Conservation (phyloP, 2,329 filamentous ascomycete genomes). For the Cladosporium sp. region DNA sequence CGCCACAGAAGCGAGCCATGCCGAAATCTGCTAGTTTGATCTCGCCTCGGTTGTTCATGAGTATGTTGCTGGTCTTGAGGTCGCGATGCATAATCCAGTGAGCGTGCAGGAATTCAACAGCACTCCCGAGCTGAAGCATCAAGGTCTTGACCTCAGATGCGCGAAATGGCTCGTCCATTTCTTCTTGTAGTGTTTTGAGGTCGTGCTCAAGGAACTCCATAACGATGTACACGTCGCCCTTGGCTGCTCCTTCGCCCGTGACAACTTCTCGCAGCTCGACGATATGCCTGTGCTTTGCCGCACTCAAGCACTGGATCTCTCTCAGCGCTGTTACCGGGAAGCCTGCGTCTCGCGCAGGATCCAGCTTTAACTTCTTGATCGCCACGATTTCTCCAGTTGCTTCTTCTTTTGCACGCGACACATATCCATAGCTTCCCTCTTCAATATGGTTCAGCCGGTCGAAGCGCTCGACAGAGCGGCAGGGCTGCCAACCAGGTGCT, state of each 20-base stretch:
- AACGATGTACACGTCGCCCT: constrained; percentile 75
- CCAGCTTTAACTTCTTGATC: constrained; percentile 89
- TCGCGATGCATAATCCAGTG: constrained; percentile 88
- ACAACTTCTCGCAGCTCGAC: constrained; percentile 81
- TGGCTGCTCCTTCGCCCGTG: constrained; percentile 21
- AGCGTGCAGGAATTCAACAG: constrained; percentile 78
- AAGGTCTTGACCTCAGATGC: constrained; percentile 90
- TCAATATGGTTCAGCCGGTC: constrained; percentile 95
- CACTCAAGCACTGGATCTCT: constrained; percentile 86
- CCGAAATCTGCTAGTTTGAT: constrained; percentile 98
- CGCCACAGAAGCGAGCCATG: constrained; percentile 86
- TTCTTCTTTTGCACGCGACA: constrained; percentile 74
- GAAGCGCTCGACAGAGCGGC: constrained; percentile 79
- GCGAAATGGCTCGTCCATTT: constrained; percentile 91
- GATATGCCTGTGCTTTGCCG: constrained; percentile 76
- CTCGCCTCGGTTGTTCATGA: constrained; percentile 90
- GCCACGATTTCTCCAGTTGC: constrained; percentile 77
- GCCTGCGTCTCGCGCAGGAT: constrained; percentile 66
- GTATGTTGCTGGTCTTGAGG: constrained; percentile 87
- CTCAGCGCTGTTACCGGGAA: constrained; percentile 88
- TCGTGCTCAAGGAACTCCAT: constrained; percentile 98
- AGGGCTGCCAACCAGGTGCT: constrained; percentile 62
- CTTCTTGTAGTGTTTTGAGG: constrained; percentile 84
- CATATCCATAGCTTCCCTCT: constrained; percentile 93
- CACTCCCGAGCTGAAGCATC: constrained; percentile 74